Conservation (phyloP, 768 basidiomycete species). For the Cubamyces lactineus region DNA sequence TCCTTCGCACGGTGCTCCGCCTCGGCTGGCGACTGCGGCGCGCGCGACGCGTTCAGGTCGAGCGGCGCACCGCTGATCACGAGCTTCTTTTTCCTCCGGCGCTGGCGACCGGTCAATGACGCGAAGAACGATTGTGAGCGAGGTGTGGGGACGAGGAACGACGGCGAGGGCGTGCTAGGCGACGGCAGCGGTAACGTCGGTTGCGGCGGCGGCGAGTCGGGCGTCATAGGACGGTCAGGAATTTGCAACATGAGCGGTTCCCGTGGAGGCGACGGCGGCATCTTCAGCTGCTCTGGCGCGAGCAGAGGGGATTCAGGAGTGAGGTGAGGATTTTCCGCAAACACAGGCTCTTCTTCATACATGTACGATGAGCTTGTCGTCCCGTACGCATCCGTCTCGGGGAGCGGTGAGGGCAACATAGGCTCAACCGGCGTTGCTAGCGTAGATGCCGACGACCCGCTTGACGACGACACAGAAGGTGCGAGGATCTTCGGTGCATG, state of each 20-base stretch:
- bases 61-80: constrained; percentile 28
- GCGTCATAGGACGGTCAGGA: constrained; percentile 25
- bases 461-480: constrained; percentile 24
- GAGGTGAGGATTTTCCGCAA: constrained; percentile 18
- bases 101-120: constrained; percentile 22
- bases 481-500: constrained; percentile 5
- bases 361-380: constrained; percentile 24
- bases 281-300: not conserved
- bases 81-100: constrained; percentile 32
- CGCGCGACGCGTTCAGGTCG: constrained; percentile 5
- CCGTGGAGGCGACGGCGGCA: constrained; percentile 11
- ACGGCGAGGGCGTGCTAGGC: constrained; percentile 30
- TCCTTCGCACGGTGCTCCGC: constrained; percentile 16
- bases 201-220: constrained; percentile 24
- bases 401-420: constrained; percentile 3
- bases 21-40: constrained; percentile 6
- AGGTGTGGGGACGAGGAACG: constrained; percentile 29
- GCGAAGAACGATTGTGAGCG: constrained; percentile 29
- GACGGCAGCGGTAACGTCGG: constrained; percentile 34
- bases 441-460: constrained; percentile 26
- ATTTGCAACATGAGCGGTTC: constrained; percentile 12
- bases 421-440: constrained; percentile 30
- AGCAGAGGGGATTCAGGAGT: constrained; percentile 19
- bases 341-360: constrained; percentile 17
- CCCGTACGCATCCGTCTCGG: constrained; percentile 28